Base-by-base conservation (phyloP, 2,329 filamentous ascomycete genomes). In the Paradendryphiella salina region DNA sequence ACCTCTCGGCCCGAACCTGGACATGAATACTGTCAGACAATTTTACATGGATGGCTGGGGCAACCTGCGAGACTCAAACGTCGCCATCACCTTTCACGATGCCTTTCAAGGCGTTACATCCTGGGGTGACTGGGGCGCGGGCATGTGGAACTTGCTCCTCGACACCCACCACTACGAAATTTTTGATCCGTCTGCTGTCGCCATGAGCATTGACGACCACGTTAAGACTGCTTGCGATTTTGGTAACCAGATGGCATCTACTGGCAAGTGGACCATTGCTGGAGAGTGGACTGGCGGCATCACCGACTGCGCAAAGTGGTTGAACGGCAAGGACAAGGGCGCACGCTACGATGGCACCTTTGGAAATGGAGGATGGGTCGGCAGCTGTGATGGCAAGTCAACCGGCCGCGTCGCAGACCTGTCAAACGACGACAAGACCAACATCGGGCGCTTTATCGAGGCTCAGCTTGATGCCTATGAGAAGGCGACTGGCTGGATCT, bases 21-120 rank as follows among this genome's bases (percentile, higher is more conserved):
- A 78, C 56, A 75, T 77, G 72, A 68, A 73, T 57, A 70, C 62
- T 4, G 68, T 79, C 15, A 62, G 66, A 17, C 75, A 77, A 41
- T 79, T 79, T 64, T 79, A 79, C 67, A 73, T 74, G 64, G 75
- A 79, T 50, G 77, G 75, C 32, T 79, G 76, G 76, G 76, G 76
- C 29, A 73, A 77, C 52, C 66, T 79, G 15, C 61, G 66, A 35
- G 56, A 75, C 61, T 72, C 72, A 21, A 62, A 73, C 37, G 73
- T 78, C 11, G 76, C 73, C 15, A 63, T 78, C 28, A 66, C 71
- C 18, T 75, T 79, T 71, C 76, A 78, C 59, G 77, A 79, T 61
- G 77, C 76, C 0, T 79, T 79, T 66, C 37, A 69, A 40, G 76
- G 75, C 13, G 75, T 77, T 4, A 75, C 66, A 11, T 61, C 60